Base-by-base conservation (phyloP, 192 early-diverging fungal genomes). In the Linnemannia elongata region DNA sequence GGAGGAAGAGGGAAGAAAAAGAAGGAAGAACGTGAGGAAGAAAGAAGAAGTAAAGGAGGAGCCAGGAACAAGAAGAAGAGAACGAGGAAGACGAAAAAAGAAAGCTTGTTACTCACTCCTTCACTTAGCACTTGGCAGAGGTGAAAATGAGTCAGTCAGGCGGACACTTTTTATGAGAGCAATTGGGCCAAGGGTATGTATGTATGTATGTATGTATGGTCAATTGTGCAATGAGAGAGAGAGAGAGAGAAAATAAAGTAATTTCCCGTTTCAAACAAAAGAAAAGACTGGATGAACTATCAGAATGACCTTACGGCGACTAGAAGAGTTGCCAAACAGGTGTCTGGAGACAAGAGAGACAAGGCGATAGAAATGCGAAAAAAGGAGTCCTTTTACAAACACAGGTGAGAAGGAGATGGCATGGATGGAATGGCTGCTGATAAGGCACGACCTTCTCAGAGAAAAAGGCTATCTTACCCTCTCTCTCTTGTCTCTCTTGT, bases 261-360 rank as follows among this genome's bases (percentile, higher is more conserved):
- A 60, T 9, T 60, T 30, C n/a, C 24, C 57, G 57, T n/a, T 24
- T 24, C 54, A 55, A 8, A 20, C 24, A 24, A 20, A 20, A 33
- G 44, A 45, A 9, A 3, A 2, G 20, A 42, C 33, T 35, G 27
- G 54, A 76, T 54, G 47, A 12, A 39, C 2, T 38, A 3, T 9
- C 1, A 13, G 30, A 74, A 33, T n/a, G 39, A n/a, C 52, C 33
- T 36, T 6, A 57, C 20, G n/a, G 47, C 1, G 2, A 72, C 20
- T 52, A 6, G 13, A 78, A 69, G 41, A 69, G 18, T 12, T 39
- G 39, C 70, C 38, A 72, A 72, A 72, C 70, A 72, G 70, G 73
- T 75, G 74, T 38, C 74, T 75, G 54, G 74, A 57, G 20, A 60
- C 54, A 33, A 24, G 38, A 24, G 38, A 39, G 38, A 39, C 38